phyloP scores from a whole-genome alignment of 768 basidiomycete genomes.

The Amanita polypyramis region DNA sequence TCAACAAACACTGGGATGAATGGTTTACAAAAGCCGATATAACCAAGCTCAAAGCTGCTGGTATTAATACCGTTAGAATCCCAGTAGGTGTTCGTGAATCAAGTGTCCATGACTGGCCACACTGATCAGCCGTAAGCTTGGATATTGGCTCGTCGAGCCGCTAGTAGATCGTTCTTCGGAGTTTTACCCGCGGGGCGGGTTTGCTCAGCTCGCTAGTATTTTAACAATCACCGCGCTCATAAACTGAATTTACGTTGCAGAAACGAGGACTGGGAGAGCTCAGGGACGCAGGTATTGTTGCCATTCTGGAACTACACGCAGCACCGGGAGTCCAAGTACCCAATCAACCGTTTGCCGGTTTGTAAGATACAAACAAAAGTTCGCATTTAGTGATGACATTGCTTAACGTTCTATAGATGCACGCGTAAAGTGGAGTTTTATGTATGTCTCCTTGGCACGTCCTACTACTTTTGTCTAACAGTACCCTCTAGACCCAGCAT shows the following conservation, averaged over 20 bases:
- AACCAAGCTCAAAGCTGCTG: conserved; percentile 34
- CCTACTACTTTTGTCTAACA: neutral
- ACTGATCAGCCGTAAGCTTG: conserved; percentile 35
- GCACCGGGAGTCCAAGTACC: conserved; percentile 59
- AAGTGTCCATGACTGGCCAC: neutral
- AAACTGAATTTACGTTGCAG: conserved; percentile 22
- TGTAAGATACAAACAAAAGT: conserved; percentile 29
- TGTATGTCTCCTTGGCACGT: conserved; percentile 22
- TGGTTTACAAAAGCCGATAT: conserved; percentile 69
- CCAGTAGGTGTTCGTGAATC: conserved; percentile 35
- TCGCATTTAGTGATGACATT: neutral
- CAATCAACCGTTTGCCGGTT: conserved; percentile 58
- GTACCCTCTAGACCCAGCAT: conserved; percentile 37
- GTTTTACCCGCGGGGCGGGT: conserved; percentile 60
- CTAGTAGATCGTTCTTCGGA: conserved; percentile 55
- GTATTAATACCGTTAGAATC: conserved; percentile 70
- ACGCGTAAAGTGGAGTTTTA: conserved; percentile 66
- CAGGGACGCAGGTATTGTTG: conserved; percentile 49
- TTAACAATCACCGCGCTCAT: neutral
- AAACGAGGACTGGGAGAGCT: conserved; percentile 53
- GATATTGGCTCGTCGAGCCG: conserved; percentile 74
- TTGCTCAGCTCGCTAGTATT: conserved; percentile 44
- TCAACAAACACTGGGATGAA: conserved; percentile 57
- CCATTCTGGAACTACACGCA: conserved; percentile 59
- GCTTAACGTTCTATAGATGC: conserved; percentile 31